A percentile compares a stretch with the other conserved stretches of the same genome.
These are phyloP conservation scores for Pisolithus orientalis DNA, from an alignment of 768 basidiomycete species.

Conservation along the genomic window DNA sequence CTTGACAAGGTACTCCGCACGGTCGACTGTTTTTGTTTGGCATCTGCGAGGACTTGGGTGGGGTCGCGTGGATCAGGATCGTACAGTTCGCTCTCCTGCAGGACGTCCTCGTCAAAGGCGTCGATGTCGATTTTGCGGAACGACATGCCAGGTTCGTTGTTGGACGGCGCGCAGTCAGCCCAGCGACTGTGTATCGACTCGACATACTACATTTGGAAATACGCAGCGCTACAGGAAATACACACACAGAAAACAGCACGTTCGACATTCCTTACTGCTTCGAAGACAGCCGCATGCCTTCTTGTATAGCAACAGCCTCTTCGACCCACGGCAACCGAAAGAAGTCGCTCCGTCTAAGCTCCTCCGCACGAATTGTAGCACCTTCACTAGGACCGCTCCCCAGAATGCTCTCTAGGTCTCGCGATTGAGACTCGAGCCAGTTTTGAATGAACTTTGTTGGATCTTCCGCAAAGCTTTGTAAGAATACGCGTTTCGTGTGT, in stretches of 20 bases:
- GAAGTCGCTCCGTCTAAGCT: constrained; percentile 82
- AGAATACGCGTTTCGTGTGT: constrained; percentile 80
- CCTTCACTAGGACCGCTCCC: constrained; percentile 82
- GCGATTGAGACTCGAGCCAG: constrained; percentile 88
- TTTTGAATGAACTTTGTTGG: constrained; percentile 80
- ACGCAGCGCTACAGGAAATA: no score
- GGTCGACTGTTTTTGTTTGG: constrained; percentile 64
- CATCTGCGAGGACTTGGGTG: constrained; percentile 63
- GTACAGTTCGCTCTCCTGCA: constrained; percentile 81
- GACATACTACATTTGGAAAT: background rate
- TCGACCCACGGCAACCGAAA: constrained; percentile 92
- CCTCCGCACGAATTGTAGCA: constrained; percentile 77
- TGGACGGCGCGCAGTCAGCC: no score
- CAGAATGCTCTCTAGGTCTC: constrained; percentile 85
- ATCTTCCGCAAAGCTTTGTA: constrained; percentile 73
- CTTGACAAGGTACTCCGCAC: constrained; percentile 71
- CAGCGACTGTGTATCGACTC: background rate
- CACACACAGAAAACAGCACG: no score
- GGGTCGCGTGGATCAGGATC: constrained; percentile 81
- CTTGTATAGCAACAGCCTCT: constrained; percentile 79
- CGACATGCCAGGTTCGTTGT: constrained; percentile 29
- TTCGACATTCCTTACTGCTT: constrained; percentile 25
- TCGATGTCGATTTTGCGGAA: constrained; percentile 96
- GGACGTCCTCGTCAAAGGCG: constrained; percentile 83
- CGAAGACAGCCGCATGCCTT: constrained; percentile 66